phyloP scores from a whole-genome alignment of 2,329 filamentous ascomycete genomes.

The Arthroderma uncinatum region DNA sequence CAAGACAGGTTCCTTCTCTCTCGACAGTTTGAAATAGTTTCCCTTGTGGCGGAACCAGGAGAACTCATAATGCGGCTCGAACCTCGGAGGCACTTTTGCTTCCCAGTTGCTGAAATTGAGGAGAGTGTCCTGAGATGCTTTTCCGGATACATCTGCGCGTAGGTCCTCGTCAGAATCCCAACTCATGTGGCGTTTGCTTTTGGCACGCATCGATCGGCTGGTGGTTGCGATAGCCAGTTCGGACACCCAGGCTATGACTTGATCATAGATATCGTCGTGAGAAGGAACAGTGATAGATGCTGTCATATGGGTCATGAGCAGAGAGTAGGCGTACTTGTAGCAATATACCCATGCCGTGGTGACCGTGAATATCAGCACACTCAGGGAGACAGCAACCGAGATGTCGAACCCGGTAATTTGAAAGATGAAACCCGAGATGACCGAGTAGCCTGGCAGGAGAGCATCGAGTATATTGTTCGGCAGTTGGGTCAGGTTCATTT shows the following conservation, averaged over 20 bases:
- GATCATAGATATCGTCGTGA: slow-evolving; percentile 48
- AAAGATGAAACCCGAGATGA: slow-evolving; percentile 36
- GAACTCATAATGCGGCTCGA: slow-evolving; percentile 39
- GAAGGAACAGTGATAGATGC: slow-evolving; percentile 42
- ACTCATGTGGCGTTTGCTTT: slow-evolving; percentile 44
- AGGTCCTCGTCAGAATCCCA: slow-evolving; percentile 38
- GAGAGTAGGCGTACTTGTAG: slow-evolving; percentile 21
- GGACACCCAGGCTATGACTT: slow-evolving; percentile 51
- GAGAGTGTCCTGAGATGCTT: slow-evolving; percentile 23
- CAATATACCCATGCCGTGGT: slow-evolving; percentile 30
- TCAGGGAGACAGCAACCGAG: slow-evolving; percentile 36
- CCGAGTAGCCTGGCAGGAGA: slow-evolving; percentile 41
- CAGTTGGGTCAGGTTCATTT: slow-evolving; percentile 24
- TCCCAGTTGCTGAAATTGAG: slow-evolving; percentile 43
- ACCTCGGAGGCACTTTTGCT: slow-evolving; percentile 38
- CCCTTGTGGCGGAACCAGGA: slow-evolving; percentile 37
- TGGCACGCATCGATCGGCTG: slow-evolving; percentile 45
- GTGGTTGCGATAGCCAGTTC: slow-evolving; percentile 42
- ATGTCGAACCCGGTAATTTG: slow-evolving; percentile 39
- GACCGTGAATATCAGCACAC: slow-evolving; percentile 33
- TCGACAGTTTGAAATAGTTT: slow-evolving; percentile 33
- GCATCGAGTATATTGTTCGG: slow-evolving; percentile 40
- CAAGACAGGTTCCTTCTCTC: slow-evolving; percentile 25
- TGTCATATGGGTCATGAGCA: slow-evolving; percentile 31
- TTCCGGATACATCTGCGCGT: slow-evolving; percentile 20